Conservation (phyloP, 768 basidiomycete species). For the Crassisporium funariophilum region DNA sequence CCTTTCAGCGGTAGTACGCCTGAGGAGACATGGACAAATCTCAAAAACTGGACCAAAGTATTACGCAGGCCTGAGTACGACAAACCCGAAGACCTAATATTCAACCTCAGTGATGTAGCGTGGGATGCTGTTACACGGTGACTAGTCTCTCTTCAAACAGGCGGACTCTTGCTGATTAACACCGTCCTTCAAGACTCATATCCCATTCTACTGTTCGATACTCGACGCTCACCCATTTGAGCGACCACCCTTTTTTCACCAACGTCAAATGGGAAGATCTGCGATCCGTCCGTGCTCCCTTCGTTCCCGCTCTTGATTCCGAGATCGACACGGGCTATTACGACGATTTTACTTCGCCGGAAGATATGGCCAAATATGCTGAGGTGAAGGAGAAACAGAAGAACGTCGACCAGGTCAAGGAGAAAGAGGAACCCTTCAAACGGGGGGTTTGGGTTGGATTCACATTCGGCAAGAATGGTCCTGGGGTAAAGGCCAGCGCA, state of each 20-base stretch:
- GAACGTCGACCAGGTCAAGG: conserved; percentile 90
- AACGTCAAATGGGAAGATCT: conserved; percentile 77
- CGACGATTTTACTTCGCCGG: conserved; percentile 83
- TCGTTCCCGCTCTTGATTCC: conserved; percentile 91
- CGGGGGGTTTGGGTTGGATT: conserved; percentile 92
- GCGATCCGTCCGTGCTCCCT: conserved; percentile 78
- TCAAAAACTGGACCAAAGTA: conserved; percentile 97
- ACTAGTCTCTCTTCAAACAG: conserved; percentile 14
- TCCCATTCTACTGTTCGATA: conserved; percentile 83
- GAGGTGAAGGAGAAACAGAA: conserved; percentile 97
- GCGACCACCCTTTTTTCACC: conserved; percentile 81
- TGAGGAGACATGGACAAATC: conserved; percentile 98
- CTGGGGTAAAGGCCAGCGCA: conserved; percentile 48
- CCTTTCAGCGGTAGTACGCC: conserved; percentile 96
- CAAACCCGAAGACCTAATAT: conserved; percentile 92
- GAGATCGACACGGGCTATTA: conserved; percentile 96
- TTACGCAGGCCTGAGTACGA: conserved; percentile 94
- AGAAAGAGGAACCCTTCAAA: conserved; percentile 74
- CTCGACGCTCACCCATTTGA: conserved; percentile 71
- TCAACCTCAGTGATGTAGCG: conserved; percentile 90
- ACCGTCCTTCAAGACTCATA: conserved; percentile 62
- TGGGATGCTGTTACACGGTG: conserved; percentile 94
- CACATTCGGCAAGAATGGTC: conserved; percentile 88
- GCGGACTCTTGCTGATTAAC: background rate
- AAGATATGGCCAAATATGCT: conserved; percentile 99